Conservation (phyloP, 176 grass and related monocot species). For the Avena sativa region DNA sequence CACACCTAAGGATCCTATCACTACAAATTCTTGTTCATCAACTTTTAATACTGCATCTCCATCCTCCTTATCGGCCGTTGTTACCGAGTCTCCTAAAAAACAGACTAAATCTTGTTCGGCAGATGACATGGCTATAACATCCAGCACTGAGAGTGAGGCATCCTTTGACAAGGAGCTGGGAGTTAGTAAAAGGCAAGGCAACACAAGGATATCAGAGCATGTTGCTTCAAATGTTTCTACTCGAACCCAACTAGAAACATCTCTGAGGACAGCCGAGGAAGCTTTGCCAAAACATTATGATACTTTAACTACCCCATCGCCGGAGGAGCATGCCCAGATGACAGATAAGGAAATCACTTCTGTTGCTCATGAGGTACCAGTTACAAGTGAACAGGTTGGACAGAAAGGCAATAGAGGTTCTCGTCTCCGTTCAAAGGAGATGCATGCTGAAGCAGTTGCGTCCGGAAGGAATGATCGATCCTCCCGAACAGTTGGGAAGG, state of each 20-base stretch:
- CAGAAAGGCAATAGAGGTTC: conserved; percentile 49
- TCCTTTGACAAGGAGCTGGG: conserved; percentile 51
- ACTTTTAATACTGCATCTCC: conserved; percentile 34
- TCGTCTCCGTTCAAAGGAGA: conserved; percentile 49
- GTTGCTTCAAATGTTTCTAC: conserved; percentile 47
- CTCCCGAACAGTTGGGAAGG: conserved; percentile 51
- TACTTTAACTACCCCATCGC: not conserved
- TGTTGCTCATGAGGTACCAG: conserved; percentile 40
- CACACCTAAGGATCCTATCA: conserved; percentile 31
- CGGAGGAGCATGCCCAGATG: conserved; percentile 37
- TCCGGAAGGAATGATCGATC: conserved; percentile 42
- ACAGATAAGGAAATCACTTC: conserved; percentile 46
- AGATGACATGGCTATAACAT: conserved; percentile 50
- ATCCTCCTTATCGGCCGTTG: conserved; percentile 11
- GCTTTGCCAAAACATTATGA: conserved; percentile 39
- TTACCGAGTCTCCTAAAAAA: conserved; percentile 29
- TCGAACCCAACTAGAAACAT: conserved; percentile 52
- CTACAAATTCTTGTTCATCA: conserved; percentile 36
- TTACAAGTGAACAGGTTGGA: conserved; percentile 44
- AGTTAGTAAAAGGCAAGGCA: conserved; percentile 30
- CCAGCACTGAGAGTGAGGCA: conserved; percentile 43
- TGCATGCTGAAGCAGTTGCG: conserved; percentile 42
- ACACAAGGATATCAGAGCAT: conserved; percentile 36
- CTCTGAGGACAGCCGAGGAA: conserved; percentile 46
- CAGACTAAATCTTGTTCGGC: conserved; percentile 39